Evolutionary conservation across 1,284 basidiomycete species (phyloP).

Genomic region (Rhodotorula sp.): DNA sequence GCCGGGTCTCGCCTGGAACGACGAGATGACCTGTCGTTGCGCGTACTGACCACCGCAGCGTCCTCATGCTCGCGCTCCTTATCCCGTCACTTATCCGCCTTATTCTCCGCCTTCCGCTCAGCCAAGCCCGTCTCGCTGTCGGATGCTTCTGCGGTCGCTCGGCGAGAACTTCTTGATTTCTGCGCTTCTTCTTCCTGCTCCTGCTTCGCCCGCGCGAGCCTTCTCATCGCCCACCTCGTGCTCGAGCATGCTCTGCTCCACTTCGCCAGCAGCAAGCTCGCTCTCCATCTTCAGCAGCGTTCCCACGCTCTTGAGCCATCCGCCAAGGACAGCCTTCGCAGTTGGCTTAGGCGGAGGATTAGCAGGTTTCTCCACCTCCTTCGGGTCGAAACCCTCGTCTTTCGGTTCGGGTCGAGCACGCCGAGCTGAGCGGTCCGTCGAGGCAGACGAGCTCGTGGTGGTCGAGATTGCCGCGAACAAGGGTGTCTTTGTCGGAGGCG

Average conservation of each 20-base stretch:
- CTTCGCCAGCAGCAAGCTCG: constrained; percentile 1
- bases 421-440: not conserved
- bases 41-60: not conserved
- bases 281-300: constrained; percentile 18
- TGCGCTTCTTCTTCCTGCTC: not conserved
- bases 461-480: constrained; percentile 23
- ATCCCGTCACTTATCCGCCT: not conserved
- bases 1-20: not conserved
- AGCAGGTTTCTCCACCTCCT: constrained; percentile 6
- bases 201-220: not conserved
- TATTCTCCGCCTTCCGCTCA: not conserved
- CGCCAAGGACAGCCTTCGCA: constrained; percentile 13
- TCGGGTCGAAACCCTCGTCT: constrained; percentile 21
- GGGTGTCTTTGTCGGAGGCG: constrained; percentile 29
- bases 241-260: constrained; percentile 6
- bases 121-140: not conserved
- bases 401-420: not conserved
- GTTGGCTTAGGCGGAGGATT: constrained; percentile 3
- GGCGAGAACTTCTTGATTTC: not conserved
- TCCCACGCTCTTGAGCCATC: constrained; percentile 26
- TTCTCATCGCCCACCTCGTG: constrained; percentile 7
- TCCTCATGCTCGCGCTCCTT: not conserved
- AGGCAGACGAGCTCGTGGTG: constrained; percentile 14
- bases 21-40: not conserved
- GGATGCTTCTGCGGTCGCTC: constrained; percentile 1